Conservation (phyloP, 2,329 filamentous ascomycete species). For the Penicillium paneum region DNA sequence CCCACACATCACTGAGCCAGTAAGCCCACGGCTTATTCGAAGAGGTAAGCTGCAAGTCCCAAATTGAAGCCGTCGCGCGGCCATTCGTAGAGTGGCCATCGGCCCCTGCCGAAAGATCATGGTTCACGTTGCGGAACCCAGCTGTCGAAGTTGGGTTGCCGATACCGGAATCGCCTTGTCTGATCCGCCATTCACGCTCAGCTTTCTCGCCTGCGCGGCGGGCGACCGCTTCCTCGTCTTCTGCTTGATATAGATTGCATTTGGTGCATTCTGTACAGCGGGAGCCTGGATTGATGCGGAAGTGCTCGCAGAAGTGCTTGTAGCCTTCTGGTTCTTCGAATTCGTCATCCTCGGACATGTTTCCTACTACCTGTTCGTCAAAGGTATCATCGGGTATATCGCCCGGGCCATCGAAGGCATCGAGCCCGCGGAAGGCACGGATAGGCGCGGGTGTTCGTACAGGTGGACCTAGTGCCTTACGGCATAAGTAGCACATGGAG, state of each 20-base stretch:
- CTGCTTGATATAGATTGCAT: constrained; percentile 70
- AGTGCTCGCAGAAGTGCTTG: constrained; percentile 93
- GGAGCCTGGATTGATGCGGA: constrained; percentile 73
- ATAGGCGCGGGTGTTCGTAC: constrained; percentile 9
- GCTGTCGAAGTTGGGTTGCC: constrained; percentile 12
- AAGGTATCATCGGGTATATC: constrained; percentile 29
- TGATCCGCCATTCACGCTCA: constrained; percentile 66
- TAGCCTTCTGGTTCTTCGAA: constrained; percentile 67
- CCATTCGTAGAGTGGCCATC: constrained; percentile 17
- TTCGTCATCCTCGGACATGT: constrained; percentile 20
- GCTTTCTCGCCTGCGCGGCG: constrained; percentile 67
- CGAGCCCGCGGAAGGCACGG: constrained; percentile 3
- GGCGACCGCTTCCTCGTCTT: constrained; percentile 69
- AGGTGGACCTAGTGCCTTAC: constrained; percentile 56
- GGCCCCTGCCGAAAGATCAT: constrained; percentile 23
- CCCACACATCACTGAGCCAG: constrained; percentile 39
- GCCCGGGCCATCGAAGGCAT: constrained; percentile 43
- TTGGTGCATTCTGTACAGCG: constrained; percentile 74
- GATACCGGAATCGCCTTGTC: constrained; percentile 49
- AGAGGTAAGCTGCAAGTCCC: constrained; percentile 24
- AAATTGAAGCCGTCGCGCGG: constrained; percentile 19
- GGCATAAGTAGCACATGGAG: constrained; percentile 96
- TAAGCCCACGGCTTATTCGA: constrained; percentile 29
- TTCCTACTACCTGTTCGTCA: constrained; percentile 2
- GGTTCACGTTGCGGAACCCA: constrained; percentile 27